Evolutionary conservation across 306 rosid genomes (phyloP).

Genomic region (Geum urbanum): DNA sequence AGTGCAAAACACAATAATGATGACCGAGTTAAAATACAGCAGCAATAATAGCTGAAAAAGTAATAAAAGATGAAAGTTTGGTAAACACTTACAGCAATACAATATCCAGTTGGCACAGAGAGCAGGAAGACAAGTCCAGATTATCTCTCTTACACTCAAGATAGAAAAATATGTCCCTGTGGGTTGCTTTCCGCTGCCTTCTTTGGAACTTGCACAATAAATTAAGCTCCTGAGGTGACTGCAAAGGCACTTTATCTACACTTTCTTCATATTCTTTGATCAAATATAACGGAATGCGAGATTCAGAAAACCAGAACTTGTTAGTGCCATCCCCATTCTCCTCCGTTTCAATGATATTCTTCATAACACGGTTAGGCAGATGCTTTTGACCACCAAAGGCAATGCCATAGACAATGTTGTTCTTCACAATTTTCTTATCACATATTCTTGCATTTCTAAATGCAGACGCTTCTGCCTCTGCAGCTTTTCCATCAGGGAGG

Average conservation of each 20-base stretch:
- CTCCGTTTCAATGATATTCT: constrained; percentile 68
- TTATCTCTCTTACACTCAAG: constrained; percentile 85
- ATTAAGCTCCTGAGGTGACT: constrained; percentile 40
- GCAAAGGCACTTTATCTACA: constrained; percentile 25
- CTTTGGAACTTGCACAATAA: constrained; percentile 37
- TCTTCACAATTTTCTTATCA: constrained; percentile 56
- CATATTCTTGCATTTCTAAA: constrained; percentile 83
- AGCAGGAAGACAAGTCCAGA: constrained; percentile 51
- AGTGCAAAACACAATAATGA: constrained; percentile 26
- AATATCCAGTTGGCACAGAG: constrained; percentile 62
- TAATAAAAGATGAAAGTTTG: neutral
- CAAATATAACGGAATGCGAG: constrained; percentile 78
- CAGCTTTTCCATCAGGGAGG: constrained; percentile 68
- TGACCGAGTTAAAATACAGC: constrained; percentile 19
- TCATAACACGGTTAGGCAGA: constrained; percentile 90
- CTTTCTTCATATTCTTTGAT: constrained; percentile 74
- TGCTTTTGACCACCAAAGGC: constrained; percentile 88
- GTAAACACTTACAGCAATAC: constrained; percentile 47
- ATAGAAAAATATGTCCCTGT: constrained; percentile 65
- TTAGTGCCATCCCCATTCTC: constrained; percentile 50
- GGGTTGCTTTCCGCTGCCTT: constrained; percentile 41
- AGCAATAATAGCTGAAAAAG: constrained; percentile 7
- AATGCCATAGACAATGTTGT: constrained; percentile 55
- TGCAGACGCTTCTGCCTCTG: constrained; percentile 82
- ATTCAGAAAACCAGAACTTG: constrained; percentile 81